phyloP scores from a whole-genome alignment of 768 basidiomycete species.

The Sistotremastrum niveocremeum region DNA sequence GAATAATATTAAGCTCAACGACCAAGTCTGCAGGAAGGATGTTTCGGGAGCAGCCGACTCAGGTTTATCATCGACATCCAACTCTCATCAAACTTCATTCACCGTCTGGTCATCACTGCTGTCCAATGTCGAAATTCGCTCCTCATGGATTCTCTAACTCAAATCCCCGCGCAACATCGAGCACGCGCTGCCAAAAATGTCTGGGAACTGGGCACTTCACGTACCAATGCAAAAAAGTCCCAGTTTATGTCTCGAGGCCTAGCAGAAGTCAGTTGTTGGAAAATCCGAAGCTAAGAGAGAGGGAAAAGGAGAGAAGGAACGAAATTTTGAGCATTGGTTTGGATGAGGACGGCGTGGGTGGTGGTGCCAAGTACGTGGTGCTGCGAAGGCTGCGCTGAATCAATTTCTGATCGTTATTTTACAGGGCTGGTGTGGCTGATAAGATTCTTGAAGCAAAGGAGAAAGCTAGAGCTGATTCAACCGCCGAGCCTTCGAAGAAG shows the following conservation, averaged over 20 bases:
- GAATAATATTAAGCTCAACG: too few relatives aligned
- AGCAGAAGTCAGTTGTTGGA: slow-evolving; percentile 79
- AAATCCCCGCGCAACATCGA: slow-evolving; percentile 47
- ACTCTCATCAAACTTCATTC: too few relatives aligned
- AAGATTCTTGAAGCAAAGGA: slow-evolving; percentile 75
- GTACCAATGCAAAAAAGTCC: slow-evolving; percentile 72
- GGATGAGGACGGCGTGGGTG: neutral
- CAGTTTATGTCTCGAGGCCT: slow-evolving; percentile 81
- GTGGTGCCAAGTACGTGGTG: neutral
- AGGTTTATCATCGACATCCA: too few relatives aligned
- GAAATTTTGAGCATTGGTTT: neutral
- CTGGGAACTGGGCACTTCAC: slow-evolving; percentile 78
- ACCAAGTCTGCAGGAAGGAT: too few relatives aligned
- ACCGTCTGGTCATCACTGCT: too few relatives aligned
- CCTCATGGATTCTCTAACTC: slow-evolving; percentile 53
- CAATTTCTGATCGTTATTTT: slow-evolving; percentile 1
- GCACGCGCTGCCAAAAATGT: slow-evolving; percentile 77
- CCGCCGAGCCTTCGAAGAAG: slow-evolving; percentile 14
- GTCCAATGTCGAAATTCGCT: slow-evolving; percentile 63
- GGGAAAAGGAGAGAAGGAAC: slow-evolving; percentile 54
- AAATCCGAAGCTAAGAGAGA: slow-evolving; percentile 54
- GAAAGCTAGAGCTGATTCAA: slow-evolving; percentile 46
- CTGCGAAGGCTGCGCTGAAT: neutral
- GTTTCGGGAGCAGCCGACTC: too few relatives aligned
- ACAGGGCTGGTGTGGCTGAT: slow-evolving; percentile 69